Evolutionary conservation across 192 early-diverging fungal species (phyloP), one percentile per base, ranked within the genome.

Genomic region (Haplosporangium gracile): DNA sequence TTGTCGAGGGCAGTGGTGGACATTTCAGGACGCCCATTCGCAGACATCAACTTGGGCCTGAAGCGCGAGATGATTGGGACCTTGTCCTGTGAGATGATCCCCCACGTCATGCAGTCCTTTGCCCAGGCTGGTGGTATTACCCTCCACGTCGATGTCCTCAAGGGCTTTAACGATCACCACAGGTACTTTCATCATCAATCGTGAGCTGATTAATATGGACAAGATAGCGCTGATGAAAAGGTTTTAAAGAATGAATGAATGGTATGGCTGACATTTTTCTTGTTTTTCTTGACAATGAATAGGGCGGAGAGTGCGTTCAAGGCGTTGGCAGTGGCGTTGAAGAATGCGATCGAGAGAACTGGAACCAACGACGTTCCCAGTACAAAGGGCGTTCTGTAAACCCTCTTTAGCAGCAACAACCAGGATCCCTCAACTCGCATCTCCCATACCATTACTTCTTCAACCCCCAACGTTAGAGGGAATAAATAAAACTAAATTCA

Each of bases 91-190:
- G 99, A 99, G 85, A 99, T 99, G 99, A 96, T 99, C 80, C 98
- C 99, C 42, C 99, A 99, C 80, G 95, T 99, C 38, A 90, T 99
- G 68, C 91, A 95, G 82, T 96, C 95, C 39, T 99, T 99, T 93
- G 96, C 98, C 1, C 94, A 93, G 45, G 92, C 93, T 24, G 98
- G 96, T 10, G 97, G 97, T 9, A 95, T 99, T 71, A 99, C 99
- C 5, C 90, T 99, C 65, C 99, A 99, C 71, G 97, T 99, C 0
- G 99, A 99, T 91, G 95, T 95, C 36, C 83, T 99, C 22, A 96
- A 97, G 85, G 99, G 99, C 39, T 90, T 92, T 74, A 99, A 99
- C 82, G 99, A 99, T 89, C 99, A 99, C 83, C 99, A 99, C 85
- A 89, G 96, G 97, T 97, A 90, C 78, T 88, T 36, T 36, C 36